Base-by-base conservation (phyloP, 192 early-diverging fungal species). In the Coemansia reversa region DNA sequence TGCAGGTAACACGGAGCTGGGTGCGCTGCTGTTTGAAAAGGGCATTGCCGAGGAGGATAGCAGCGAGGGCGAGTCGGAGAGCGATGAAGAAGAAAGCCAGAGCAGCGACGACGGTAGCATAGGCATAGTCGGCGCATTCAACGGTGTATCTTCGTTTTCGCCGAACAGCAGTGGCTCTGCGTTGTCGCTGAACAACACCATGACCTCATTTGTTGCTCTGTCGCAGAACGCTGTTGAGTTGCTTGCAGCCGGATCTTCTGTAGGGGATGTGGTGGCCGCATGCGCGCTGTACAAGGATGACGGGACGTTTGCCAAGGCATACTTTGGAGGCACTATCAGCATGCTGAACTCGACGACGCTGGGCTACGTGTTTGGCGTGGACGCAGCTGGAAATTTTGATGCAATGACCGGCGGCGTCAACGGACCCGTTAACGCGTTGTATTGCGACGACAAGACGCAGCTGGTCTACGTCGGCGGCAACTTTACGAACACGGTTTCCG, bases 381-480 rank as follows among this genome's bases (percentile, higher is more conserved):
- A 66, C 24, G 14, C 52, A 0, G 25, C 39, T 25, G 78, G 78
- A 1, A 57, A 68, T 6, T n/a, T 77, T 32, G 68, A 73, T 29
- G 24, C 62, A 23, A 73, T 84, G 70, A 20, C 47, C 18, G 62
- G 74, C 30, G 82, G 82, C n/a, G 67, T 84, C 25, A 67, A 76
- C 55, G 75, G 72, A 0, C 62, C 71, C 2, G 73, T 84, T 27
- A 75, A 66, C 49, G 68, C 74, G 50, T 74, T 84, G 50, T 77
- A 60, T 60, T 84, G 82, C 58, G 71, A 80, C 66, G 52, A 65
- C 49, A 55, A 60, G 4, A 58, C 65, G 2, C 59, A 69, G 54
- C 63, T 72, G 55, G 82, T 84, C 24, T 79, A 73, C 52, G 74
- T 77, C n/a, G 82, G 76, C 54, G 82, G 82, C 20, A 73, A 66